Evolutionary conservation across 2,329 filamentous ascomycete genomes (phyloP), one percentile per base, ranked within the genome.

Genomic region (Thielaviopsis euricoi): DNA sequence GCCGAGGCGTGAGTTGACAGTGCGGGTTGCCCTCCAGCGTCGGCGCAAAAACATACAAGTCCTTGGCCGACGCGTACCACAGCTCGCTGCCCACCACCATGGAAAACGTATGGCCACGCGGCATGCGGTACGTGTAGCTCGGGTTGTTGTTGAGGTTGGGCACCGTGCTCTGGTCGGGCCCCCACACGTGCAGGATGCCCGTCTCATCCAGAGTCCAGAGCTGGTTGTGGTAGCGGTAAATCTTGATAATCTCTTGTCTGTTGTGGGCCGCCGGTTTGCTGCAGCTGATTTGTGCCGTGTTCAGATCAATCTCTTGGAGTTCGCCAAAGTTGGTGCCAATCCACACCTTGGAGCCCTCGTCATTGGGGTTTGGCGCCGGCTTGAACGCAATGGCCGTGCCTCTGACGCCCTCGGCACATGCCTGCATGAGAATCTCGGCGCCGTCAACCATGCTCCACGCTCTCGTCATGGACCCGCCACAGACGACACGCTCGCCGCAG

Each of bases 191-290:
- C 15, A 98, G 73, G 52, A 86, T 87, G 12, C 93, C 93, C 52
- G 86, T 82, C 62, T 96, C 90, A 67, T 97, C 93, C 53, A 98
- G 70, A 0, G 90, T 90, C 93, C 93, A 98, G 68, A 98, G 80
- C 65, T 96, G 87, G 63, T 89, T 88, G 62, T 82, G 85, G 68
- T 94, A 86, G 46, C 93, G 82, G 66, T 88, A 86, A 49, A 98
- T 95, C 64, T 83, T 88, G 62, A 87, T 80, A 55, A 98, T 79
- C 64, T 95, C 87, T 61, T 82, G 78, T 49, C 87, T 82, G 7
- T 83, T 81, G 65, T 97, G 93, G 1, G 87, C 86, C 55, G 76
- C 82, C 1, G 79, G 72, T 64, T 86, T 87, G 19, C 78, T 85
- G 26, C 78, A 75, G 15, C 87, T 75, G 52, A 95, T 76, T 40